Percentiles rank a stretch among this genome's conserved stretches.
These are phyloP conservation scores for Fusarium sp. DNA, from an alignment of 2,329 filamentous ascomycete genomes.

Conservation along the genomic window DNA sequence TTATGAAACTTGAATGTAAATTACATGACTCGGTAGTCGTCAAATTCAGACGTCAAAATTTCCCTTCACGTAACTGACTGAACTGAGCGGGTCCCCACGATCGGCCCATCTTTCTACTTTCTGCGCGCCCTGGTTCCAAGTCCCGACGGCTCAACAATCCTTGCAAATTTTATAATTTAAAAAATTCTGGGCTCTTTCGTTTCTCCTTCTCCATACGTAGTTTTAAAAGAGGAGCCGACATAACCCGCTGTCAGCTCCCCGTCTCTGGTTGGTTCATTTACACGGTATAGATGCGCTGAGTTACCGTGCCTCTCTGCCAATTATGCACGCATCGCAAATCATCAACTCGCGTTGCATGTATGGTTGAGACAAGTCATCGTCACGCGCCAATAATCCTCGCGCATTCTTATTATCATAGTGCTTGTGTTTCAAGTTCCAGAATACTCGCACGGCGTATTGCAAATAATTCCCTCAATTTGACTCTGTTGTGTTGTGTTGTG, in stretches of 20 bases:
- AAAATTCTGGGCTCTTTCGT: neutral
- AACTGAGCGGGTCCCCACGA: conserved; percentile 32
- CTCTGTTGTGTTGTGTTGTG: neutral
- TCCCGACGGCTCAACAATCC: conserved; percentile 30
- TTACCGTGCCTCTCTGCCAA: conserved; percentile 19
- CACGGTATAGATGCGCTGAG: neutral
- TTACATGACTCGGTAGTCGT: conserved; percentile 40
- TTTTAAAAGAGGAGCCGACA: conserved; percentile 5
- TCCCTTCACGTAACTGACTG: conserved; percentile 27
- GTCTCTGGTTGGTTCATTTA: conserved; percentile 3
- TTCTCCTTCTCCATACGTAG: neutral
- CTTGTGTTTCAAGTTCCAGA: conserved; percentile 10
- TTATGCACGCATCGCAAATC: conserved; percentile 13
- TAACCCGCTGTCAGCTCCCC: neutral
- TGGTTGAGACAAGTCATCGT: conserved; percentile 26
- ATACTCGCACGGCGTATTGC: neutral
- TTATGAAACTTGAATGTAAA: conserved; percentile 11
- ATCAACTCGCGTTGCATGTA: conserved; percentile 14
- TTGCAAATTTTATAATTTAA: conserved; percentile 28
- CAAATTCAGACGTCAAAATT: conserved; percentile 38
- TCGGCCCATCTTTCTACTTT: conserved; percentile 39
- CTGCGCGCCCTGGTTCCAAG: neutral
- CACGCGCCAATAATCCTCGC: conserved; percentile 15
- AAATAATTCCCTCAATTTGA: conserved; percentile 21
- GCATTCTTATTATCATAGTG: conserved; percentile 11